A percentile compares a stretch with the other conserved stretches of the same genome.
Evolutionary conservation across 768 basidiomycete species (phyloP).

Genomic region (Strobilomyces confusus): DNA sequence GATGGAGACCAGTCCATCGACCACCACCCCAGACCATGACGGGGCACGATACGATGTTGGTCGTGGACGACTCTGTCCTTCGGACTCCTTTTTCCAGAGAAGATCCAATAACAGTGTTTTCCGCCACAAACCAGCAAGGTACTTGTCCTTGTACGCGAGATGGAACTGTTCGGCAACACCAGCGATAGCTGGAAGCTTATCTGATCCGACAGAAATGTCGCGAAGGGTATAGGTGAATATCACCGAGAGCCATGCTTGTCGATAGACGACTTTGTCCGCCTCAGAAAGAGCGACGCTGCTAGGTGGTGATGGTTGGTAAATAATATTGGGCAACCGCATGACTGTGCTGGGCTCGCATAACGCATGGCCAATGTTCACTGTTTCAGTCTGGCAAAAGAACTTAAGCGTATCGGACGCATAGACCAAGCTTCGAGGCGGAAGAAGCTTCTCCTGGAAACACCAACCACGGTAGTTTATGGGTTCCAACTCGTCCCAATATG

Average conservation of each 20-base stretch:
- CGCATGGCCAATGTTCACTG: neutral
- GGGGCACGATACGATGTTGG: neutral
- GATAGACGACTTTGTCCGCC: neutral
- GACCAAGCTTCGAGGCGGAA: neutral
- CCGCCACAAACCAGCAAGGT: neutral
- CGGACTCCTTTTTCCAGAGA: neutral
- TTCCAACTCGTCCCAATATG: conserved; percentile 1
- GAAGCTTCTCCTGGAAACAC: conserved; percentile 5
- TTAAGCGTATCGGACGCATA: conserved; percentile 1
- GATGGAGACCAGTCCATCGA: neutral
- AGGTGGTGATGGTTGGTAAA: neutral
- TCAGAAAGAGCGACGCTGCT: neutral
- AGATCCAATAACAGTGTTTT: neutral
- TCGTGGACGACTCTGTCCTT: neutral
- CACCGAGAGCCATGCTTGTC: conserved; percentile 1
- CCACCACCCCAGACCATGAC: neutral
- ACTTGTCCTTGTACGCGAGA: neutral
- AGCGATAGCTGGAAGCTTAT: neutral
- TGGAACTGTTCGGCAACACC: neutral
- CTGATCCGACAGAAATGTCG: neutral
- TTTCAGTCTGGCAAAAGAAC: conserved; percentile 1
- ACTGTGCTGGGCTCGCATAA: neutral
- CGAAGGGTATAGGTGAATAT: neutral
- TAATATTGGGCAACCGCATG: neutral
- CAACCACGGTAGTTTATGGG: conserved; percentile 1